Evolutionary conservation across 805 yeast genomes (phyloP).

Genomic region (Tetrapisispora fleetii): DNA sequence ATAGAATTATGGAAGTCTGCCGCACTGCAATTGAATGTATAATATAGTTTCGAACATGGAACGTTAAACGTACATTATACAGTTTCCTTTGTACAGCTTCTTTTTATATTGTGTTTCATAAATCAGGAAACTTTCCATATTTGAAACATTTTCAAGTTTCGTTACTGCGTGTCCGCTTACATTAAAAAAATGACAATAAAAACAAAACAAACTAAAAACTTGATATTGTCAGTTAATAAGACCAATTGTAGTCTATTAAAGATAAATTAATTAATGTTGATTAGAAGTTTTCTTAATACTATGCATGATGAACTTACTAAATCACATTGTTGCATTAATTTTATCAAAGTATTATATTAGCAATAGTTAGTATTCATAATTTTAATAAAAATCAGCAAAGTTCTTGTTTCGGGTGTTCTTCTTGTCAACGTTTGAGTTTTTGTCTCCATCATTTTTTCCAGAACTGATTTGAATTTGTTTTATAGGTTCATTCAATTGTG

Average conservation of each 20-base stretch:
- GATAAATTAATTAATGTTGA: too few species aligned
- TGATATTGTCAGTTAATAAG: not conserved
- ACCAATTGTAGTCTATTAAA: too few species aligned
- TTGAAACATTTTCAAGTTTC: not conserved
- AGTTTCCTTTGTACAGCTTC: not conserved
- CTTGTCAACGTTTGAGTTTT: not conserved
- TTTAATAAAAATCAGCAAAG: conserved; percentile 4
- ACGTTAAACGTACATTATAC: too few species aligned
- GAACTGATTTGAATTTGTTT: not conserved
- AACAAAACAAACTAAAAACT: not conserved
- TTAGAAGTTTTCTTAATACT: not conserved
- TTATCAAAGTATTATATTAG: too few species aligned
- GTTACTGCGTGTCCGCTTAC: not conserved
- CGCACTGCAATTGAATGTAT: too few species aligned
- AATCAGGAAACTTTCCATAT: not conserved
- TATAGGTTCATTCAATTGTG: not conserved
- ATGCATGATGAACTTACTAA: too few species aligned
- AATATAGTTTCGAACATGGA: not conserved
- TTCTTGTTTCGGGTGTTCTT: not conserved
- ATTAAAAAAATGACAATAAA: not conserved
- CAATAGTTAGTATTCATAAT: too few species aligned
- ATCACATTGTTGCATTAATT: too few species aligned
- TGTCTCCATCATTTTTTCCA: not conserved
- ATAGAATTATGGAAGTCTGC: too few species aligned
- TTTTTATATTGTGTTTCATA: not conserved